Evolutionary conservation across 164 flowering plant species (phyloP).

Genomic region (Tetrastigma voinierianum): DNA sequence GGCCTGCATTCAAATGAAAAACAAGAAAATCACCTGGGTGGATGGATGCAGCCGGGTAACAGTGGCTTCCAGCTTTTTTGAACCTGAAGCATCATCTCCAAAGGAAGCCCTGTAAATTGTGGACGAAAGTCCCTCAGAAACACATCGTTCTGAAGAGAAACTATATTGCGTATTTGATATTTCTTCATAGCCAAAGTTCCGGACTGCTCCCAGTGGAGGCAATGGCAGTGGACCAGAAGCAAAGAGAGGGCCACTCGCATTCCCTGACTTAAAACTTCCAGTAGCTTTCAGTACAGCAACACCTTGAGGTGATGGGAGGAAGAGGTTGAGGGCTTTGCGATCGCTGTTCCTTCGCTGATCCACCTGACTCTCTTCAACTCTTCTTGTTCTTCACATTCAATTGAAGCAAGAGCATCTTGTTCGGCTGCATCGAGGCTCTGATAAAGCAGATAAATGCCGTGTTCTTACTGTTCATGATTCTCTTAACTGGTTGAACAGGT

Average conservation of each 20-base stretch:
- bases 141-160: slow-evolving; percentile 76
- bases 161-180: slow-evolving; percentile 68
- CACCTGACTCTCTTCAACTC: slow-evolving; percentile 41
- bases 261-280: slow-evolving; percentile 67
- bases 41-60: slow-evolving; percentile 80
- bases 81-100: slow-evolving; percentile 65
- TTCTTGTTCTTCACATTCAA: slow-evolving; percentile 64
- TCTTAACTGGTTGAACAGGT: slow-evolving; percentile 46
- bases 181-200: slow-evolving; percentile 78
- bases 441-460: slow-evolving; percentile 89
- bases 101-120: slow-evolving; percentile 75
- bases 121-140: slow-evolving; percentile 83
- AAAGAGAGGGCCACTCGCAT: slow-evolving; percentile 53
- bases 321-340: slow-evolving; percentile 77
- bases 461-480: slow-evolving; percentile 33
- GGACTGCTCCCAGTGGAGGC: slow-evolving; percentile 63
- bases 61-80: slow-evolving; percentile 78
- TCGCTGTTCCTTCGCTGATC: slow-evolving; percentile 43
- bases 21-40: slow-evolving; percentile 44
- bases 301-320: slow-evolving; percentile 77
- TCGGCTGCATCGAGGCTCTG: slow-evolving; percentile 68
- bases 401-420: slow-evolving; percentile 49
- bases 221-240: slow-evolving; percentile 86
- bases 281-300: slow-evolving; percentile 38
- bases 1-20: not conserved